Evolutionary conservation across 2,329 filamentous ascomycete genomes (phyloP).

Genomic region (Calonectria montana): DNA sequence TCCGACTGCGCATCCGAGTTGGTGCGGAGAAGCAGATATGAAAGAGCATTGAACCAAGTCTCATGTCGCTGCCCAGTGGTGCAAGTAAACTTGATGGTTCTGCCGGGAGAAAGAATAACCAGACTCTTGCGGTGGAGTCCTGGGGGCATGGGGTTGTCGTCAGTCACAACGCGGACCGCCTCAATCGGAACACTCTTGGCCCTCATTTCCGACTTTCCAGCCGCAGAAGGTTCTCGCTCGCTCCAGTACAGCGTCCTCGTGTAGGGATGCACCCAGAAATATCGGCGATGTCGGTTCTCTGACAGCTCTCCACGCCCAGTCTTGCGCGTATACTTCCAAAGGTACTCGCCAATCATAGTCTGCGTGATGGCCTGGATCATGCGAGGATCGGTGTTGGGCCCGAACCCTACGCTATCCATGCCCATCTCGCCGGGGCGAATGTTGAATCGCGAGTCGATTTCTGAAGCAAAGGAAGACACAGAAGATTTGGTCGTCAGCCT

Average conservation of each 20-base stretch:
- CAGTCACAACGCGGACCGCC: conserved; percentile 88
- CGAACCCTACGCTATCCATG: conserved; percentile 68
- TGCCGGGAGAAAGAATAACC: conserved; percentile 87
- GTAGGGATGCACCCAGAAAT: conserved; percentile 99
- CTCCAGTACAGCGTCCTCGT: conserved; percentile 98
- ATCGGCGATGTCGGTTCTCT: conserved; percentile 88
- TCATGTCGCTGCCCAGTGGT: conserved; percentile 94
- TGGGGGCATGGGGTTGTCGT: conserved; percentile 95
- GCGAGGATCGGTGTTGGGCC: conserved; percentile 85
- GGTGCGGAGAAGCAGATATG: conserved; percentile 87
- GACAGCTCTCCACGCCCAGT: conserved; percentile 90
- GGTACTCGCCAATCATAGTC: conserved; percentile 98
- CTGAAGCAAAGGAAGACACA: conserved; percentile 94
- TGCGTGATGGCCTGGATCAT: conserved; percentile 99
- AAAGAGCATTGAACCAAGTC: conserved; percentile 98
- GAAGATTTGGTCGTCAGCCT: conserved; percentile 73
- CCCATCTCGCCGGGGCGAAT: conserved; percentile 69
- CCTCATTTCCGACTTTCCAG: conserved; percentile 79
- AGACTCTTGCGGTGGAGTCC: conserved; percentile 95
- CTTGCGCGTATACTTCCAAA: conserved; percentile 99
- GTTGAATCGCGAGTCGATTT: conserved; percentile 92
- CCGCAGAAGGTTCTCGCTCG: conserved; percentile 84
- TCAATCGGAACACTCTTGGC: conserved; percentile 95
- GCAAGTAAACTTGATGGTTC: conserved; percentile 93
- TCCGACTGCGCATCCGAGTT: conserved; percentile 72